Evolutionary conservation across 2,329 filamentous ascomycete species (phyloP).

Genomic region (Trichoderma sp.): DNA sequence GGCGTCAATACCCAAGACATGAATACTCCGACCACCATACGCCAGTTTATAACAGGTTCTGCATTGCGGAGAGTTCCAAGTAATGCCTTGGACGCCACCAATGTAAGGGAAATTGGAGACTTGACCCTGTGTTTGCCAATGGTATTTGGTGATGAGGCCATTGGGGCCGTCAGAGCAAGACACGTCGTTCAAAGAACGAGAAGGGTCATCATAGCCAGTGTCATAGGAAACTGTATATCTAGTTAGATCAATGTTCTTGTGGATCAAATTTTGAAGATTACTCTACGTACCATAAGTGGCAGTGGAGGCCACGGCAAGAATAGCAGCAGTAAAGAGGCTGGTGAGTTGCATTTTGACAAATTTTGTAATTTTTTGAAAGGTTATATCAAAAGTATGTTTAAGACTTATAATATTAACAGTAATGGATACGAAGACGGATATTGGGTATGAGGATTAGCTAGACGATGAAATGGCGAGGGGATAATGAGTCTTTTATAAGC

Average conservation of each 20-base stretch:
- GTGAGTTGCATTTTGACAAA: constrained; percentile 45
- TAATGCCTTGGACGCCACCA: constrained; percentile 55
- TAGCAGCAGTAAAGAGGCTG: constrained; percentile 42
- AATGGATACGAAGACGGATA: neutral
- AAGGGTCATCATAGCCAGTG: constrained; percentile 64
- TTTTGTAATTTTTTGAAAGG: neutral
- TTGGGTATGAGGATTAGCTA: neutral
- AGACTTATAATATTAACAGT: neutral
- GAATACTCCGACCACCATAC: constrained; percentile 53
- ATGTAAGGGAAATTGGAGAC: constrained; percentile 56
- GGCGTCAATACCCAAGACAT: constrained; percentile 58
- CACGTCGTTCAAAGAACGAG: constrained; percentile 56
- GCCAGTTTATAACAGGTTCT: constrained; percentile 59
- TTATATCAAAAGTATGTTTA: neutral
- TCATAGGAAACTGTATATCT: constrained; percentile 65
- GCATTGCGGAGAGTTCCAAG: constrained; percentile 59
- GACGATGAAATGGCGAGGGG: neutral
- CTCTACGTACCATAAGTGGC: constrained; percentile 38
- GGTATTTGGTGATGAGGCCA: constrained; percentile 64
- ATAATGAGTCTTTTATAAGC: neutral
- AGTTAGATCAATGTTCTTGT: constrained; percentile 1
- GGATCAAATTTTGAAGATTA: neutral
- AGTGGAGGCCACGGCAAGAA: constrained; percentile 38
- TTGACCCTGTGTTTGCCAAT: constrained; percentile 56
- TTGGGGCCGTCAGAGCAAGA: constrained; percentile 69